A percentile compares a stretch with the other conserved stretches of the same genome.
Conservation (phyloP, 371 early-diverging fungal species). For the Dichotomocladium elegans region DNA sequence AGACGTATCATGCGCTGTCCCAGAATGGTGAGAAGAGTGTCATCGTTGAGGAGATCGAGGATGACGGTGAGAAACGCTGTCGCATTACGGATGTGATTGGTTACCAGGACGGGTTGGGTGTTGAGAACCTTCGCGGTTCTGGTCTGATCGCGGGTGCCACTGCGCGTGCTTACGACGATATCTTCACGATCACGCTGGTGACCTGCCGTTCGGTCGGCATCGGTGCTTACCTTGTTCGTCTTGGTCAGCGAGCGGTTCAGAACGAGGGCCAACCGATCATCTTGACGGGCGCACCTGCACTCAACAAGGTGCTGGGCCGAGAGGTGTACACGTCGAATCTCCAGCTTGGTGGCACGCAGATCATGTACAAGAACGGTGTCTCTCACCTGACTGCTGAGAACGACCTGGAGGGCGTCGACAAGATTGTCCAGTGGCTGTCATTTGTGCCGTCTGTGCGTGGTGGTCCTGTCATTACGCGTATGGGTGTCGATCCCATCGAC, state of each 20-base stretch:
- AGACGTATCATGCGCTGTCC: conserved; percentile 57
- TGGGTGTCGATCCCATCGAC: conserved; percentile 62
- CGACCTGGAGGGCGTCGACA: conserved; percentile 85
- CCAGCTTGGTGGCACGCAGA: conserved; percentile 98
- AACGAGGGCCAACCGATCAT: conserved; percentile 98
- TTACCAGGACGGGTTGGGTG: conserved; percentile 87
- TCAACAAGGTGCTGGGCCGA: conserved; percentile 98
- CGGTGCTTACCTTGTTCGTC: conserved; percentile 98
- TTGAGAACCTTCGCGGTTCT: conserved; percentile 98
- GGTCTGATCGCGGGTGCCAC: conserved; percentile 99
- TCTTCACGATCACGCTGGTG: conserved; percentile 96
- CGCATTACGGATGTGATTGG: conserved; percentile 92
- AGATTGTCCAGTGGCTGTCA: conserved; percentile 94
- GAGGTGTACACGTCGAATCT: conserved; percentile 98
- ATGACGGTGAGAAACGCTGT: conserved; percentile 75
- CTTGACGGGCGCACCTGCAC: conserved; percentile 95
- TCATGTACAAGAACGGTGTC: conserved; percentile 98
- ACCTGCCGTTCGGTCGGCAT: conserved; percentile 99
- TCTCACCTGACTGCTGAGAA: conserved; percentile 94
- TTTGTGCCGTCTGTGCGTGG: conserved; percentile 79
- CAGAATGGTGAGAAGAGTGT: conserved; percentile 60
- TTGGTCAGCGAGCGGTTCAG: conserved; percentile 97
- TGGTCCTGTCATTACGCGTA: conserved; percentile 58
- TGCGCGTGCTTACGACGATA: conserved; percentile 91
- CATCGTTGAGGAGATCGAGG: conserved; percentile 63